Conservation (phyloP, 352 stramenopile genomes). For the Stephanocyclus meneghinianus region DNA sequence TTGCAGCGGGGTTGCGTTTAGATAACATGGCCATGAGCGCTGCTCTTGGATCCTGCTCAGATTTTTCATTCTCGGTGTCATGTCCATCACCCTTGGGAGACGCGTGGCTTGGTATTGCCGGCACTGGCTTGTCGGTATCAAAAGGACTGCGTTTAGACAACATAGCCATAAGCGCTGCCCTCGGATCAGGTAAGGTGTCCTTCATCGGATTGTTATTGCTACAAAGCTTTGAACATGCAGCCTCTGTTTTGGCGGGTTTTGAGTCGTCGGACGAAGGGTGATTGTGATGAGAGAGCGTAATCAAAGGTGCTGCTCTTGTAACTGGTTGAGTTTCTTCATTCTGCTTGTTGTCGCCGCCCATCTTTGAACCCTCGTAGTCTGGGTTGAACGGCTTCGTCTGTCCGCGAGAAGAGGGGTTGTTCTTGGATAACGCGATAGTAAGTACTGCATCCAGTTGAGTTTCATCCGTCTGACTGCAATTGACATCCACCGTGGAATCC, state of each 20-base stretch:
- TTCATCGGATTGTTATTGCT: no score
- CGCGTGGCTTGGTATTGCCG: background rate
- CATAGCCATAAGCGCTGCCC: slow-evolving; percentile 21
- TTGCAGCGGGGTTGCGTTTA: slow-evolving; percentile 12
- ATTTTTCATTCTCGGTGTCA: background rate
- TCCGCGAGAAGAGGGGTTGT: background rate
- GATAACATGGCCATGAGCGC: slow-evolving; percentile 31
- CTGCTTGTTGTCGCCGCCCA: background rate
- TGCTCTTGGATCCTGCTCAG: slow-evolving; percentile 13
- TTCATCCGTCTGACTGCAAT: background rate
- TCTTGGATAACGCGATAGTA: slow-evolving; percentile 9
- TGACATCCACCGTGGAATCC: background rate
- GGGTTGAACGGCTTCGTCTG: background rate
- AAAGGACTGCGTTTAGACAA: slow-evolving; percentile 14
- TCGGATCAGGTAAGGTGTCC: slow-evolving; percentile 23
- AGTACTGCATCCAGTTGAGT: slow-evolving; percentile 5
- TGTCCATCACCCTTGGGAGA: slow-evolving; percentile 20
- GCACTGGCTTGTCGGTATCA: background rate
- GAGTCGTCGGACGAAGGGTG: no score
- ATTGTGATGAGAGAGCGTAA: background rate
- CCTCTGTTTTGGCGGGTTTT: no score
- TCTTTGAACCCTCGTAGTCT: background rate
- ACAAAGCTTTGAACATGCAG: slow-evolving; percentile 20
- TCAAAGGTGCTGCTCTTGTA: background rate
- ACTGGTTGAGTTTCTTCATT: background rate